Evolutionary conservation across 768 basidiomycete species (phyloP), one percentile per base, ranked within the genome.

Genomic region (Amanita muscaria): DNA sequence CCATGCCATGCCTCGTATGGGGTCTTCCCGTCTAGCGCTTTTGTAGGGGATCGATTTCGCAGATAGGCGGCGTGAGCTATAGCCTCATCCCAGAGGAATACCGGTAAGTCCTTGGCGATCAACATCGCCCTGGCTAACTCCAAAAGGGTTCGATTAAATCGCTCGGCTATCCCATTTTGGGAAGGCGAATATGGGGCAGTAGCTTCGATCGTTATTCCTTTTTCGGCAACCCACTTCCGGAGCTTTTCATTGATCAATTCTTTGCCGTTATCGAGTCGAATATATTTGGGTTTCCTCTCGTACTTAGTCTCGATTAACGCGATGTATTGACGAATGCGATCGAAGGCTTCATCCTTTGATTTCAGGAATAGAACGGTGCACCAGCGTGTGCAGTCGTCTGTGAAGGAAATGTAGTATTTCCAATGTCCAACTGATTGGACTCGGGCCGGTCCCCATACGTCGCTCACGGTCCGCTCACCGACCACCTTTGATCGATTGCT

Each of bases 371-470:
- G 12, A 23, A 44, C 15, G 14, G 19, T 18, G 12, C 19, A 23
- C 43, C 23, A 23, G 5, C 23, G 12, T 38, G 25, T 35, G 10
- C 25, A 16, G 30, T 48, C 30, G 19, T 48, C 42, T 16, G 18
- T 48, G 33, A 48, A 48, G 12, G 21, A 3, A 15, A 48, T 39
- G 27, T 35, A 48, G 21, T 48, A 48, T 2, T 19, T 18, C 15
- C 31, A 2, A 16, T 15, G 31, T 4, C 29, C n/a, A 22, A 29
- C 36, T 7, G 47, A 48, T 16, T 29, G 22, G 7, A 39, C 10
- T 3, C 23, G 38, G 15, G 40, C 31, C 3, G 31, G 40, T 24
- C 40, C 46, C 40, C 46, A 48, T 2, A 43, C 19, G n/a, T 48
- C 46, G 8, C 27, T 42, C 24, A 30, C 16, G 10, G 34, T 34